Evolutionary conservation across 2,329 filamentous ascomycete genomes (phyloP).

Genomic region (Aspergillus quadrilineatus): DNA sequence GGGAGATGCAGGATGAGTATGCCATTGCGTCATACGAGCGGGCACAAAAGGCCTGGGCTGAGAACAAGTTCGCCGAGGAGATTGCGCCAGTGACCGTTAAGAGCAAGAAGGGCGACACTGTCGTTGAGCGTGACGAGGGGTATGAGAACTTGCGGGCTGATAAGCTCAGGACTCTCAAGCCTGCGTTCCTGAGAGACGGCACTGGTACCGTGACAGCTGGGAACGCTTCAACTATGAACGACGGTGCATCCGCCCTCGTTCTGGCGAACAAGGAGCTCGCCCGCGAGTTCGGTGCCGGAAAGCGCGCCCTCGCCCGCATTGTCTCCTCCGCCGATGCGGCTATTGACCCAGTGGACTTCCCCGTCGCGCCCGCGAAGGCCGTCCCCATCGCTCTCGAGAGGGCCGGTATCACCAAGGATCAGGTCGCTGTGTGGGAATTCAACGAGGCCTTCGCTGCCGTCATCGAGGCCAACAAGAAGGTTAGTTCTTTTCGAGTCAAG

Average conservation of each 20-base stretch:
- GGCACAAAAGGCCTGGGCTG: constrained; percentile 84
- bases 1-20: constrained; percentile 87
- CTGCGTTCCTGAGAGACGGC: constrained; percentile 83
- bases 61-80: constrained; percentile 81
- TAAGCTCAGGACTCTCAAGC: constrained; percentile 82
- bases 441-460: constrained; percentile 97
- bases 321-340: constrained; percentile 86
- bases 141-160: constrained; percentile 84
- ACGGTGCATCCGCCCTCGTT: constrained; percentile 88
- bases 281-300: constrained; percentile 72
- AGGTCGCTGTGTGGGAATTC: constrained; percentile 95
- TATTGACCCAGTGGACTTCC: constrained; percentile 89
- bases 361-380: constrained; percentile 85
- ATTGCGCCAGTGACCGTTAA: constrained; percentile 85
- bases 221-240: constrained; percentile 91
- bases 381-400: constrained; percentile 85
- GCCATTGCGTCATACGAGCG: constrained; percentile 86
- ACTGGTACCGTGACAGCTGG: constrained; percentile 90
- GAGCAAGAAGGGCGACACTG: constrained; percentile 75
- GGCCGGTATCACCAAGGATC: constrained; percentile 85
- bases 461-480: constrained; percentile 91
- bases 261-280: constrained; percentile 78
- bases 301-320: constrained; percentile 82
- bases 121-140: constrained; percentile 83
- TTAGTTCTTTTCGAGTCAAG: constrained; percentile 33